Conservation (phyloP, 2,329 filamentous ascomycete genomes). For the Grosmannia huntii region DNA sequence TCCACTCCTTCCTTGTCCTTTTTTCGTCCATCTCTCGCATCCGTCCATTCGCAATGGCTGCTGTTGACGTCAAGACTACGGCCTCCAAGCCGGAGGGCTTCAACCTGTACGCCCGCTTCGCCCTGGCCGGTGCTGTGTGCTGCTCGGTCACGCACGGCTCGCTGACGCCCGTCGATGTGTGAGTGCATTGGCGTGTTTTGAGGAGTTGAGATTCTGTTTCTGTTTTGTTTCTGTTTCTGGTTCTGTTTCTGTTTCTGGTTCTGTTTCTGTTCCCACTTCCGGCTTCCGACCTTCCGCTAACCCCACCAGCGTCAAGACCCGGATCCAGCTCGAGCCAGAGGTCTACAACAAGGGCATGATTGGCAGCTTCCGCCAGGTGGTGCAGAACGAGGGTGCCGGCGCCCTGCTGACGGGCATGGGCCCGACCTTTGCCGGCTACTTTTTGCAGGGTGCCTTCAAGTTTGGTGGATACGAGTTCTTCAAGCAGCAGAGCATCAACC, state of each 20-base stretch:
- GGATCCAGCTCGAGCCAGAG: constrained; percentile 70
- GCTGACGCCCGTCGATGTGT: constrained; percentile 98
- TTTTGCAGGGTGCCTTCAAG: constrained; percentile 78
- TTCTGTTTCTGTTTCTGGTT: no score
- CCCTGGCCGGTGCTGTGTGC: constrained; percentile 94
- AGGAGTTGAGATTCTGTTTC: no score
- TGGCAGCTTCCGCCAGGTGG: constrained; percentile 65
- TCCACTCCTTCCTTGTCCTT: constrained; percentile 14
- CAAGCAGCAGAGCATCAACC: constrained; percentile 71
- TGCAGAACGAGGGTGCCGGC: constrained; percentile 61
- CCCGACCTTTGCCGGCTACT: constrained; percentile 69
- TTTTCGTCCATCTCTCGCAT: constrained; percentile 5
- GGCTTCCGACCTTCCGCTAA: background rate
- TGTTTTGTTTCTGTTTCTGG: no score
- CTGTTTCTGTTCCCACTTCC: background rate
- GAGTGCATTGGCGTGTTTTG: constrained; percentile 39
- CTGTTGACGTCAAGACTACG: constrained; percentile 29
- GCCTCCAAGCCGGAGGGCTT: constrained; percentile 32
- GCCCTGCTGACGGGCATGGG: constrained; percentile 68
- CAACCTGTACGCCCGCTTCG: constrained; percentile 85
- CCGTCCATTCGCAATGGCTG: constrained; percentile 28
- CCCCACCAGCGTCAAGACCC: constrained; percentile 63
- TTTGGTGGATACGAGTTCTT: constrained; percentile 83
- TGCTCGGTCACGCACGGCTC: constrained; percentile 96
- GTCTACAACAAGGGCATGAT: constrained; percentile 73